Conservation (phyloP, 495 filamentous ascomycete species). For the Letharia lupina region DNA sequence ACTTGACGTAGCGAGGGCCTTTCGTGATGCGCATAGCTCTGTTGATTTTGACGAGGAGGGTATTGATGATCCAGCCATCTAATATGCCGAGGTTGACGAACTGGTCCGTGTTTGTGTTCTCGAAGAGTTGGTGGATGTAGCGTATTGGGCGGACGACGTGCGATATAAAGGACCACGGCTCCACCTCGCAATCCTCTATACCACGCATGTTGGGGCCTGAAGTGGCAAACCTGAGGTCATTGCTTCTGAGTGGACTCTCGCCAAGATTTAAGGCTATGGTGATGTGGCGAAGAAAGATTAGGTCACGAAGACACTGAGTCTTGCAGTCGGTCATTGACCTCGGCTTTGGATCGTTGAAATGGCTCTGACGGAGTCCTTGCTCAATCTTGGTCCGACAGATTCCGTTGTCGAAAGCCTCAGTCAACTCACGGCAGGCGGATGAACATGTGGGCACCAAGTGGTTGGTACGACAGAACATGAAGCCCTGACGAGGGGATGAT, state of each 20-base stretch:
- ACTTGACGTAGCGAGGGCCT: conserved; percentile 1
- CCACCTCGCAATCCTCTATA: neutral
- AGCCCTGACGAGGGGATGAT: neutral
- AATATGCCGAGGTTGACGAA: conserved; percentile 16
- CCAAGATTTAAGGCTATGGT: neutral
- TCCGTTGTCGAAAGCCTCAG: neutral
- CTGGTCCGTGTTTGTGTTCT: conserved; percentile 8
- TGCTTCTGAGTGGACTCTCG: conserved; percentile 5
- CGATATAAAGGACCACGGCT: conserved; percentile 22
- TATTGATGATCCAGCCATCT: conserved; percentile 31
- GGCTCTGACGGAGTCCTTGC: neutral
- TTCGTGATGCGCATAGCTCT: conserved; percentile 11
- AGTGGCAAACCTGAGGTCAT: neutral
- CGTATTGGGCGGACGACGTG: conserved; percentile 25
- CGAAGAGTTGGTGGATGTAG: conserved; percentile 10
- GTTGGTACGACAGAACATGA: conserved; percentile 7
- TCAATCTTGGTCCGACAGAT: conserved; percentile 2
- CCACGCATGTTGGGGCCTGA: neutral
- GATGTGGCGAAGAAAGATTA: conserved; percentile 15
- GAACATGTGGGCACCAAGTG: conserved; percentile 5
- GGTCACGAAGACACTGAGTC: conserved; percentile 14
- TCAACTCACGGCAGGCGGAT: neutral
- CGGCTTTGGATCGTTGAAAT: neutral
- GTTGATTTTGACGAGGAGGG: conserved; percentile 23
- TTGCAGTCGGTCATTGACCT: neutral